A percentile compares a stretch with the other conserved stretches of the same genome.
phyloP scores from a whole-genome alignment of 139 green algal species.

The Coelastrella sp. region DNA sequence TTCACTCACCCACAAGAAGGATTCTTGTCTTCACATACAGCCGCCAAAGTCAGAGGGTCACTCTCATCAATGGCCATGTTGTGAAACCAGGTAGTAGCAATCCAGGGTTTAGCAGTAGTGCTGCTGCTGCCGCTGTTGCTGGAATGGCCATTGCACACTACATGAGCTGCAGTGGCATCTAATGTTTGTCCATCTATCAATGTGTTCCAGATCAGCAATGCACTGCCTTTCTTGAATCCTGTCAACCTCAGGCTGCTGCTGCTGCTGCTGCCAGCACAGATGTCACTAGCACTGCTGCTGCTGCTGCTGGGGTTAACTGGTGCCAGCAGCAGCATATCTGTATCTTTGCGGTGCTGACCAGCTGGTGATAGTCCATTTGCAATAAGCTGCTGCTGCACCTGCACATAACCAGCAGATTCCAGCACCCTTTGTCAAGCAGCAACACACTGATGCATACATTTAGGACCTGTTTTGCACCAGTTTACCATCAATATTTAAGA shows the following conservation, averaged over 20 bases:
- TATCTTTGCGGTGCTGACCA: not conserved
- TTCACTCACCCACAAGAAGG: conserved; percentile 16
- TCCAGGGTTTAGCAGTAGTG: not conserved
- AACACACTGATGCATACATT: no score
- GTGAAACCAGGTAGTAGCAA: conserved; percentile 25
- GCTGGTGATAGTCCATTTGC: not conserved
- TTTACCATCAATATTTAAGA: no score
- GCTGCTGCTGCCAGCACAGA: not conserved
- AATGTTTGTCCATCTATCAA: conserved; percentile 30
- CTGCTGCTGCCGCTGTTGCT: not conserved
- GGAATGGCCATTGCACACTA: not conserved
- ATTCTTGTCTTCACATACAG: conserved; percentile 20
- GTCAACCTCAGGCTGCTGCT: conserved; percentile 13
- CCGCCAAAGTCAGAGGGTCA: conserved; percentile 2
- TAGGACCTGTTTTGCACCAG: no score
- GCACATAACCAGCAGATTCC: no score
- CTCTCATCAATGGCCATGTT: conserved; percentile 22
- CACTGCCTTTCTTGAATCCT: conserved; percentile 35
- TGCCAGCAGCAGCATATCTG: conserved; percentile 8
- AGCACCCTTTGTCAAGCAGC: no score
- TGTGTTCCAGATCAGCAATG: conserved; percentile 28
- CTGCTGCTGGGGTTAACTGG: not conserved
- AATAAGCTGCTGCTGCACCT: conserved; percentile 19
- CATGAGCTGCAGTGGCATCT: conserved; percentile 7
- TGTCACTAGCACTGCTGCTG: not conserved